phyloP scores from a whole-genome alignment of 2,329 filamentous ascomycete genomes.

The Pseudogymnoascus sp. region DNA sequence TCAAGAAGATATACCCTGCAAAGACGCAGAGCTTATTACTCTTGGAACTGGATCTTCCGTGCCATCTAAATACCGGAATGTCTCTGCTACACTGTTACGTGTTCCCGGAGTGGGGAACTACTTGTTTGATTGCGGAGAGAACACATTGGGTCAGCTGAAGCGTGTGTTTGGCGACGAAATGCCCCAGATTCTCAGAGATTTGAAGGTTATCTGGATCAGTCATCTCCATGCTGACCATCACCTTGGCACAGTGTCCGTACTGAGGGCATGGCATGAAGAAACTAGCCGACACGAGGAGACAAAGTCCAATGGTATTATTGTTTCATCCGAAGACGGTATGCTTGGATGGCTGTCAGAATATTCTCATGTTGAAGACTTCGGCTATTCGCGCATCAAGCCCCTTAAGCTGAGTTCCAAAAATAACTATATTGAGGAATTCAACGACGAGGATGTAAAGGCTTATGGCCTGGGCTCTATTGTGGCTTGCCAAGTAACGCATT shows the following conservation, averaged over 20 bases:
- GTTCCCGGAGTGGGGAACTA: slow-evolving; percentile 84
- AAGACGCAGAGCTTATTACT: slow-evolving; percentile 74
- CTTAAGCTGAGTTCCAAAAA: slow-evolving; percentile 19
- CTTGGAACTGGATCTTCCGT: slow-evolving; percentile 86
- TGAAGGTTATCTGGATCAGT: slow-evolving; percentile 84
- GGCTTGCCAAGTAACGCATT: slow-evolving; percentile 67
- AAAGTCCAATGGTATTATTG: slow-evolving; percentile 39
- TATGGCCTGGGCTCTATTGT: slow-evolving; percentile 61
- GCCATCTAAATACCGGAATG: slow-evolving; percentile 91
- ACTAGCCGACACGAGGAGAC: slow-evolving; percentile 33
- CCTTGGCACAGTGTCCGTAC: slow-evolving; percentile 71
- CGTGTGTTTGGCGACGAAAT: slow-evolving; percentile 65
- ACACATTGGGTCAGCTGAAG: slow-evolving; percentile 78
- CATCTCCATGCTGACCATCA: slow-evolving; percentile 97
- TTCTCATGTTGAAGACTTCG: slow-evolving; percentile 66
- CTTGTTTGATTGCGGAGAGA: slow-evolving; percentile 85
- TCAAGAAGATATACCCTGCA: slow-evolving; percentile 60
- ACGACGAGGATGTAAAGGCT: slow-evolving; percentile 36
- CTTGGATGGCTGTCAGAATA: slow-evolving; percentile 73
- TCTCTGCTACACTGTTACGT: slow-evolving; percentile 77
- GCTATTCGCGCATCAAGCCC: slow-evolving; percentile 44
- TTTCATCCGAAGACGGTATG: slow-evolving; percentile 67
- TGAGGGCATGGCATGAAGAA: slow-evolving; percentile 69
- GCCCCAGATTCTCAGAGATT: slow-evolving; percentile 62
- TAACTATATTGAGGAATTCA: slow-evolving; percentile 29